Conservation (phyloP, 2,329 filamentous ascomycete genomes). For the Coniochaeta sp. region DNA sequence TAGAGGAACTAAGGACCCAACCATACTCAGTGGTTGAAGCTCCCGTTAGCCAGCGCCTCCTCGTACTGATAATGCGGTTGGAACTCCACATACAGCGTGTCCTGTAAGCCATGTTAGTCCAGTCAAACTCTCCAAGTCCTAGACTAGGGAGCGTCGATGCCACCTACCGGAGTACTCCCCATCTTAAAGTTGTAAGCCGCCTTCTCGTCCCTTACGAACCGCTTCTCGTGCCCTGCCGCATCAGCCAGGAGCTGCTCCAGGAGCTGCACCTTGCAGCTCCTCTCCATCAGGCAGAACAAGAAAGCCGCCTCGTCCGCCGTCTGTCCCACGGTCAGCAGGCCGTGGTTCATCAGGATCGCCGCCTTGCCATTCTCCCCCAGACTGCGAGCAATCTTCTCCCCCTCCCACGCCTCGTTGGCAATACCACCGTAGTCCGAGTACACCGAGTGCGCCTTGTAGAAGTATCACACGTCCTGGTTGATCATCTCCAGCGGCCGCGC, state of each 20-base stretch:
- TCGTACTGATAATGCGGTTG: slow-evolving; percentile 31
- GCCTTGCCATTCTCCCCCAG: slow-evolving; percentile 52
- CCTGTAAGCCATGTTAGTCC: slow-evolving; percentile 13
- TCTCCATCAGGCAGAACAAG: slow-evolving; percentile 60
- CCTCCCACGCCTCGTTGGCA: slow-evolving; percentile 56
- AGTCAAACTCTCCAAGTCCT: not conserved
- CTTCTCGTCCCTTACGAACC: slow-evolving; percentile 28
- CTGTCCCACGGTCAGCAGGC: slow-evolving; percentile 59
- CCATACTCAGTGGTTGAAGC: slow-evolving; percentile 36
- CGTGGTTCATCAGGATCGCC: slow-evolving; percentile 64
- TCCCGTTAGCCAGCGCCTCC: not conserved
- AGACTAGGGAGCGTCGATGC: not conserved
- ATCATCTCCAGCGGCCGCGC: slow-evolving; percentile 50
- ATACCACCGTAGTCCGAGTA: slow-evolving; percentile 47
- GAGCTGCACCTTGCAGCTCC: slow-evolving; percentile 61
- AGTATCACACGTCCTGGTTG: slow-evolving; percentile 47
- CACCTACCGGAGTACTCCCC: slow-evolving; percentile 29
- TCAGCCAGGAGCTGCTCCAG: slow-evolving; percentile 56
- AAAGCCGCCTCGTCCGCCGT: slow-evolving; percentile 72
- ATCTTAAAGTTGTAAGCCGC: slow-evolving; percentile 32
- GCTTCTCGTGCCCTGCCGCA: slow-evolving; percentile 30
- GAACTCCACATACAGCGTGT: slow-evolving; percentile 43
- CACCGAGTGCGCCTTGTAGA: slow-evolving; percentile 50
- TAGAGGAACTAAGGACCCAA: no score
- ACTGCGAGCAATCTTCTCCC: slow-evolving; percentile 53